phyloP scores from a whole-genome alignment of 306 rosid genomes.

The Malus sylvestris region DNA sequence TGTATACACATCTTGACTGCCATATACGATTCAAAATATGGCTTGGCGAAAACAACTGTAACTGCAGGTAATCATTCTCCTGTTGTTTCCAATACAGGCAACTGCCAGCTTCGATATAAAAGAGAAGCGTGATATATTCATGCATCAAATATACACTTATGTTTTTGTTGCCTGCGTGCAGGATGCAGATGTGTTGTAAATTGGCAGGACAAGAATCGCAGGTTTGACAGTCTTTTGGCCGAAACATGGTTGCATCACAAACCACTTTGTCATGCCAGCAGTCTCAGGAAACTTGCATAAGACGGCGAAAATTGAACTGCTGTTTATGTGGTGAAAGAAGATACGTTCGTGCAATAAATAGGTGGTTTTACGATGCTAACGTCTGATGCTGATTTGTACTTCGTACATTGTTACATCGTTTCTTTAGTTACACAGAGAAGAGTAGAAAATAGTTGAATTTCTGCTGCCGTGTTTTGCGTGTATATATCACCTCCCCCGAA shows the following conservation, averaged over 20 bases:
- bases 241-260: conserved; percentile 4
- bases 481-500: too few species aligned
- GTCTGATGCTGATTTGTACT: conserved; percentile 5
- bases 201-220: conserved; percentile 22
- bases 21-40: conserved; percentile 12
- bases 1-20: conserved; percentile 19
- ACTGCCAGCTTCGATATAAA: background rate
- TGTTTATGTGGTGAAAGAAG: conserved; percentile 18
- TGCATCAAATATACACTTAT: background rate
- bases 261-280: background rate
- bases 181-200: conserved; percentile 38
- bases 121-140: background rate
- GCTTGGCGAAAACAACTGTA: conserved; percentile 18
- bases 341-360: background rate
- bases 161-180: background rate
- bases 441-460: too few species aligned
- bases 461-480: too few species aligned
- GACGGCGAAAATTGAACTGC: conserved; percentile 17
- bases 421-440: background rate
- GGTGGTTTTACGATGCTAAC: conserved; percentile 15
- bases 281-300: background rate
- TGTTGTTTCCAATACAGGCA: background rate
- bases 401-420: background rate
- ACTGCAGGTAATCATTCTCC: conserved; percentile 36
- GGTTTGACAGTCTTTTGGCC: conserved; percentile 11